These are phyloP conservation scores for Aspergillus floridensis DNA, from an alignment of 2,329 filamentous ascomycete genomes.

Conservation along the genomic window DNA sequence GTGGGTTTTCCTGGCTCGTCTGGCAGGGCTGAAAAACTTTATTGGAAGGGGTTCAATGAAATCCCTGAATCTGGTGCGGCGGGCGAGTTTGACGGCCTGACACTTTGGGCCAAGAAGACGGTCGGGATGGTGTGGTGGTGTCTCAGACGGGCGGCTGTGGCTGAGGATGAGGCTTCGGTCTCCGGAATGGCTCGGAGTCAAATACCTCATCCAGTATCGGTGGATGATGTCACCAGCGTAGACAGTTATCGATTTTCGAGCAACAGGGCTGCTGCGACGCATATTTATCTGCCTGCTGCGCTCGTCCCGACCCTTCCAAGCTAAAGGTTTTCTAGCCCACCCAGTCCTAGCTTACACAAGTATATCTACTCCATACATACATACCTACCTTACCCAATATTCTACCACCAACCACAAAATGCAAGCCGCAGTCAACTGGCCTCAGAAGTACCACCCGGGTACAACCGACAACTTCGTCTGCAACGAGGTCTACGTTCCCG, in stretches of 20 bases:
- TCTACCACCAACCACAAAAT: neutral
- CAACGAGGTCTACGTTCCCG: conserved; percentile 7
- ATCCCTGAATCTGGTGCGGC: neutral
- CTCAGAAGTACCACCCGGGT: conserved; percentile 6
- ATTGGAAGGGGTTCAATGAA: neutral
- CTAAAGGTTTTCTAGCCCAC: no score
- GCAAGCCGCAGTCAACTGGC: conserved; percentile 3
- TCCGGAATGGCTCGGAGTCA: neutral
- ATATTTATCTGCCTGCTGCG: neutral
- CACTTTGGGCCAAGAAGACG: neutral
- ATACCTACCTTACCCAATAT: neutral
- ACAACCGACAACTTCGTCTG: conserved; percentile 11
- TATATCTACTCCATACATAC: neutral
- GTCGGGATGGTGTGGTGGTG: neutral
- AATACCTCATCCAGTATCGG: neutral
- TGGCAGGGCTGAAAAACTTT: neutral
- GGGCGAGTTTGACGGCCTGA: neutral
- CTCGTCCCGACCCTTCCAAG: neutral
- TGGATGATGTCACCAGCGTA: neutral
- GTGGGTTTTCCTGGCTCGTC: neutral
- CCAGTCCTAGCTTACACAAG: no score
- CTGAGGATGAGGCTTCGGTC: neutral
- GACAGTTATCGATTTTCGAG: neutral
- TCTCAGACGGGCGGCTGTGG: neutral
- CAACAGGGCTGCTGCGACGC: neutral